Base-by-base conservation (phyloP, 2,329 filamentous ascomycete species). In the Botrytis fabae region DNA sequence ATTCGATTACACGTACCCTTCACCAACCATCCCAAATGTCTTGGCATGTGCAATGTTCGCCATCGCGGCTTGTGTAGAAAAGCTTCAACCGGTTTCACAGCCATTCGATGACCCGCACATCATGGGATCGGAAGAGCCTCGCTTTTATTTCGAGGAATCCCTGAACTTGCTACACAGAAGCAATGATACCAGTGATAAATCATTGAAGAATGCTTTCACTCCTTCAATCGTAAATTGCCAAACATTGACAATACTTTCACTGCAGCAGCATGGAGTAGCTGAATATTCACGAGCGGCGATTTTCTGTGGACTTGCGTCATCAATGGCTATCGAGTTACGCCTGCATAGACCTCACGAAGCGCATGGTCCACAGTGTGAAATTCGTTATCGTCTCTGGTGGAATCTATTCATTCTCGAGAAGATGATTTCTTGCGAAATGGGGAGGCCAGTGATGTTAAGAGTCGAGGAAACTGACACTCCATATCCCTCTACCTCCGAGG, bases 391-490 rank as follows among this genome's bases (percentile, higher is more conserved):
- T 22, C 75, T 80, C 9, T 80, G 79, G 79, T 80, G 79, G 79
- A 80, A 80, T 69, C 28, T 80, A 4, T 80, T 78, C 61, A 76
- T 80, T 22, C 74, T 80, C 2, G 79, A 80, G n/a, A 80, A 80
- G 70, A 79, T 80, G 78, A 73, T 80, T 42, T 77, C 79, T 6
- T 71, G 70, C 4, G 79, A 80, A 57, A 78, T 78, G 75, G 79
- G 79, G 16, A 74, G 78, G 40, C 79, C 79, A 16, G 71, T 80
- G 28, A 46, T 79, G 16, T 60, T 80, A 10, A 68, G 79, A 57
- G 66, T 72, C 0, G 79, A 80, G 63, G 79, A 80, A 60, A 72
- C 76, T 20, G 79, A 80, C 68, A 75, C 76, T 35, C 77, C 78
- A 14, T 79, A 76, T 70, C 79, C 79, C 9, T 80, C 78, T 1